Conservation (phyloP, 2,329 filamentous ascomycete genomes). For the Pseudohalonectria lignicola region DNA sequence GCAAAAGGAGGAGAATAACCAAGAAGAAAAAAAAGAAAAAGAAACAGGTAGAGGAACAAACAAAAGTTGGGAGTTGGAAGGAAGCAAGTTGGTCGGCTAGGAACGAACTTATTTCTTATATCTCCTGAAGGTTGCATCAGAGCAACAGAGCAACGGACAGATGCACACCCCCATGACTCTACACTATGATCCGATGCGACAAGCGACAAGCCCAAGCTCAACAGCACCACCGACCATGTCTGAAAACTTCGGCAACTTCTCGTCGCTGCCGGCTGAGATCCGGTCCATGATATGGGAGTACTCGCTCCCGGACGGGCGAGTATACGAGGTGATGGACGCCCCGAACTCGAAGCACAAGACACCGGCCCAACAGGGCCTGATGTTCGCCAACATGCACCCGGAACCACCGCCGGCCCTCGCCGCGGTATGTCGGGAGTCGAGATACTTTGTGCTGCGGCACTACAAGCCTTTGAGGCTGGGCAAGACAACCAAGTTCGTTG, state of each 20-base stretch:
- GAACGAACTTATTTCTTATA: too few species aligned
- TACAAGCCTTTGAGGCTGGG: constrained; percentile 33
- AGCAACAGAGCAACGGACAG: too few species aligned
- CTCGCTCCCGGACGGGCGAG: constrained; percentile 30
- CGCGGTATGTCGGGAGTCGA: constrained; percentile 31
- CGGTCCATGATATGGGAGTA: constrained; percentile 33
- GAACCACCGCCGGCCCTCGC: constrained; percentile 32
- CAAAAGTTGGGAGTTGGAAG: too few species aligned
- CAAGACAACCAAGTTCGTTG: constrained; percentile 32
- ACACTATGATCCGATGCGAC: constrained; percentile 11
- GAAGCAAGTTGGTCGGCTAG: too few species aligned
- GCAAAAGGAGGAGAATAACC: too few species aligned
- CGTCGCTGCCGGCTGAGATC: constrained; percentile 29
- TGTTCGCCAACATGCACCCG: constrained; percentile 33
- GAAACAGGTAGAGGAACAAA: too few species aligned
- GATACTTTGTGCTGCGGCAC: constrained; percentile 27
- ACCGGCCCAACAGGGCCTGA: constrained; percentile 26
- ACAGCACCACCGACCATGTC: constrained; percentile 8
- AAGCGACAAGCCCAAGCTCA: constrained; percentile 2
- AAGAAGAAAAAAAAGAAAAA: too few species aligned
- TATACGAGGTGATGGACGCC: constrained; percentile 35
- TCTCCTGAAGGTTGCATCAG: too few species aligned
- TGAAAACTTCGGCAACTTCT: constrained; percentile 16
- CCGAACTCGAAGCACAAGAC: constrained; percentile 27
- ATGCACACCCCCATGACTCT: constrained; percentile 10